Evolutionary conservation across 139 green algal species (phyloP), one percentile per base, ranked within the genome.

Genomic region (Zygnema cylindricum): DNA sequence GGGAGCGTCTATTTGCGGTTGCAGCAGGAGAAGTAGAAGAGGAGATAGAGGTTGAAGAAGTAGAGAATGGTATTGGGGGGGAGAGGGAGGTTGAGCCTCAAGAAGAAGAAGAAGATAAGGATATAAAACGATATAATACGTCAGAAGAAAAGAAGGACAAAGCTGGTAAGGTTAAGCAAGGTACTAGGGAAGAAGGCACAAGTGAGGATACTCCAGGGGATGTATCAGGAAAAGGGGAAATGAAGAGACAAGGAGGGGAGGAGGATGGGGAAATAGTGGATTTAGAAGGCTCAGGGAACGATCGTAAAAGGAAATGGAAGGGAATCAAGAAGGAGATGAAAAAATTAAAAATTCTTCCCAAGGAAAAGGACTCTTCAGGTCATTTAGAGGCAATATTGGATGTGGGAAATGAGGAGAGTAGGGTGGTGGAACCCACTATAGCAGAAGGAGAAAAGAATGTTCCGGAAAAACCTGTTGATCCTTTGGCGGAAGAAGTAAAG

Each of bases 271-370:
- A 39, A 7, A 41, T 43, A 16, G 38, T 43, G 36, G 71, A 16
- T 25, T 3, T 7, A 79, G 71, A 79, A 16, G 71, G 16, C 57
- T 25, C 25, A 35, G 75, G 25, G 57, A 73, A 25, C 75, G 75
- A 82, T 25, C n/a, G 25, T 25, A 57, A 73, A 32, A 25, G 25
- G 75, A 73, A 82, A 25, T 79, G 71, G 75, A 82, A 82, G 75
- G 25, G 75, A 32, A 82, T 30, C n/a, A 73, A 82, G 75, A 82
- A 82, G 33, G 71, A 82, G 75, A 82, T 79, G 75, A 73, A 82
- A 32, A 82, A 82, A n/a, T n/a, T n/a, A n/a, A n/a, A n/a, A n/a
- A n/a, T n/a, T n/a, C n/a, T n/a, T n/a, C n/a, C n/a, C n/a, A n/a
- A n/a, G n/a, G n/a, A n/a, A n/a, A n/a, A n/a, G n/a, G n/a, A n/a